Percentiles rank a stretch among this genome's conserved stretches.
Conservation (phyloP, 129 eudicot genomes). For the Oenanthe sinensis region DNA sequence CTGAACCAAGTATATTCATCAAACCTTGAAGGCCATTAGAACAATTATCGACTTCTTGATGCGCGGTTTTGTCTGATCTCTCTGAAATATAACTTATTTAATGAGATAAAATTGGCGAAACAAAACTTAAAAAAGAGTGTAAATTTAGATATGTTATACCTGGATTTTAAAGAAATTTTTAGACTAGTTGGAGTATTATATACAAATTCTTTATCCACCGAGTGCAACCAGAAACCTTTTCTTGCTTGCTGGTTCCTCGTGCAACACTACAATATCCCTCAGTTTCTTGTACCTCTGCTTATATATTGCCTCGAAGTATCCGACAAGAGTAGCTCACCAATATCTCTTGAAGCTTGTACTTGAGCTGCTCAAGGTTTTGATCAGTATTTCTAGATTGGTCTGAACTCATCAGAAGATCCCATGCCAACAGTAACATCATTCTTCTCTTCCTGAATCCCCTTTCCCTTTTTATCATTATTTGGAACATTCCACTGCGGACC, state of each 20-base stretch:
- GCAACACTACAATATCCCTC: slow-evolving; percentile 63
- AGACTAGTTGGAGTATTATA: not conserved
- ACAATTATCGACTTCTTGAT: no score
- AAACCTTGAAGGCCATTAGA: no score
- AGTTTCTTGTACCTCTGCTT: slow-evolving; percentile 70
- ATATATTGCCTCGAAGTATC: slow-evolving; percentile 76
- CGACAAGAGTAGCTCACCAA: slow-evolving; percentile 78
- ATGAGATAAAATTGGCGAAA: no score
- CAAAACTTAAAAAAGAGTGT: no score
- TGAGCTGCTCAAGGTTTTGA: slow-evolving; percentile 45
- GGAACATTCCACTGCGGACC: slow-evolving; percentile 20
- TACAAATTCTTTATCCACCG: slow-evolving; percentile 22
- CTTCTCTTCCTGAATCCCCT: slow-evolving; percentile 45
- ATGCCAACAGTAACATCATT: slow-evolving; percentile 23
- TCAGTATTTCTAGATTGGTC: slow-evolving; percentile 9
- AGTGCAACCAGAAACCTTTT: slow-evolving; percentile 63
- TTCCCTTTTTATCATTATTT: slow-evolving; percentile 53
- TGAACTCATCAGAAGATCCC: slow-evolving; percentile 72
- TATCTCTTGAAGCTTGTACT: slow-evolving; percentile 78
- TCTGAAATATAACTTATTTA: no score
- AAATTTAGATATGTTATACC: no score
- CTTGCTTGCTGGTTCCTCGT: slow-evolving; percentile 65
- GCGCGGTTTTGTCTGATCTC: no score
- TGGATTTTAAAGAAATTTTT: not conserved
- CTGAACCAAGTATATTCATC: no score